These are phyloP conservation scores for Spathaspora passalidarum DNA, from an alignment of 805 yeast species.

Conservation along the genomic window DNA sequence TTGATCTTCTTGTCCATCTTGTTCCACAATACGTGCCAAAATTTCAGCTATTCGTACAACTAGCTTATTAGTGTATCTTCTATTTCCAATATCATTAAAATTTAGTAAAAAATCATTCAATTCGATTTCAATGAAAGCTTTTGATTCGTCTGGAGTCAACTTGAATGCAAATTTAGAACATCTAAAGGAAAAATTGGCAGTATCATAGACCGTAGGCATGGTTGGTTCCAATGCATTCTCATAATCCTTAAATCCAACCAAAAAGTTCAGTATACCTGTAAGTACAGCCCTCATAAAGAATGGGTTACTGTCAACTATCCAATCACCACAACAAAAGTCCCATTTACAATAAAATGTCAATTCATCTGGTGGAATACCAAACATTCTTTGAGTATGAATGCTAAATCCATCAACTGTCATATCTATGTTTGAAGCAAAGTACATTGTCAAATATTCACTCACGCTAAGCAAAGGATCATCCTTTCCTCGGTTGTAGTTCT, in stretches of 20 bases:
- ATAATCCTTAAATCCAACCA: constrained; percentile 62
- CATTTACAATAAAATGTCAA: constrained; percentile 89
- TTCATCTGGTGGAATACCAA: constrained; percentile 86
- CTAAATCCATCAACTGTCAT: constrained; percentile 55
- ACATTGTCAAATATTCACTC: constrained; percentile 17
- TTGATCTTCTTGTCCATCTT: constrained; percentile 6
- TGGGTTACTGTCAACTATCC: constrained; percentile 51
- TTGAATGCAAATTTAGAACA: constrained; percentile 46
- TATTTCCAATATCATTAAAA: constrained; percentile 69
- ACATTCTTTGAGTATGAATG: constrained; percentile 86
- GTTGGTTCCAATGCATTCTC: constrained; percentile 71
- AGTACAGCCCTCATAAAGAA: constrained; percentile 42
- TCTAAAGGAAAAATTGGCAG: constrained; percentile 59
- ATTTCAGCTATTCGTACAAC: constrained; percentile 51
- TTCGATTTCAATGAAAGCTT: constrained; percentile 10
- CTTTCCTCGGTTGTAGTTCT: constrained; percentile 21
- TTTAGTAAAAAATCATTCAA: constrained; percentile 32
- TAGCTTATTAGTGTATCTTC: constrained; percentile 55
- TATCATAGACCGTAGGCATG: constrained; percentile 60
- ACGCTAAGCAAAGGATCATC: constrained; percentile 22
- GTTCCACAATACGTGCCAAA: constrained; percentile 21
- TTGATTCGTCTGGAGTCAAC: constrained; percentile 19
- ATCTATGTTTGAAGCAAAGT: constrained; percentile 29
- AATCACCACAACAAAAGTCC: constrained; percentile 71
- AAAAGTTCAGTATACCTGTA: constrained; percentile 46